phyloP scores from a whole-genome alignment of 768 basidiomycete species.

The Sporobolomyces pararoseus region DNA sequence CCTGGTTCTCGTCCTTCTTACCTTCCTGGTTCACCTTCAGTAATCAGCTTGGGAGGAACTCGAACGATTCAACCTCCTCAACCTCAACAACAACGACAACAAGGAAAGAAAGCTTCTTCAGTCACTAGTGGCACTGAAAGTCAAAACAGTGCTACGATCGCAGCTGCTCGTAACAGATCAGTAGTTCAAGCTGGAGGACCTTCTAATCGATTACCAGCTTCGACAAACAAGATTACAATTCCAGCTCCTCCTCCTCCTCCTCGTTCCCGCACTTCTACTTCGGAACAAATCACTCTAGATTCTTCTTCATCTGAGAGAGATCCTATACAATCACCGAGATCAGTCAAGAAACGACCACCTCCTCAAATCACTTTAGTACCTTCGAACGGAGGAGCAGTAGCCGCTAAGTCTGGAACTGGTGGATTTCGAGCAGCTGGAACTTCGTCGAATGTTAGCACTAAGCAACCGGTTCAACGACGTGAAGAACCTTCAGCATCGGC shows the following conservation, averaged over 20 bases:
- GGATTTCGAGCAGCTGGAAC: constrained; percentile 8
- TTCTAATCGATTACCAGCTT: too few relatives aligned
- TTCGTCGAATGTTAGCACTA: too few relatives aligned
- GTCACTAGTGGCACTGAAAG: constrained; percentile 15
- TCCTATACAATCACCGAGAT: neutral
- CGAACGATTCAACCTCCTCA: too few relatives aligned
- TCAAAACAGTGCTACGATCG: constrained; percentile 31
- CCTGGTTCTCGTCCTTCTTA: constrained; percentile 1
- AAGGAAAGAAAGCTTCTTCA: neutral
- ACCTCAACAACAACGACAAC: neutral
- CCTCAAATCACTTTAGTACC: neutral
- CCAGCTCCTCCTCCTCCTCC: neutral
- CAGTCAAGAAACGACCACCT: constrained; percentile 9
- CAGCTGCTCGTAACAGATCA: neutral
- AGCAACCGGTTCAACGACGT: too few relatives aligned
- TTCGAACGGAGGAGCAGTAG: too few relatives aligned
- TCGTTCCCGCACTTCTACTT: constrained; percentile 8
- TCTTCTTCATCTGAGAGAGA: constrained; percentile 3
- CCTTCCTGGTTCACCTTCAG: neutral
- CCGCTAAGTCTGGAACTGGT: too few relatives aligned
- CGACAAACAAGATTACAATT: neutral
- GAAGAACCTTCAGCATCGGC: neutral
- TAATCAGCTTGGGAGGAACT: neutral
- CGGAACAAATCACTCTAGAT: constrained; percentile 13
- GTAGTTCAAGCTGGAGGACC: too few relatives aligned